A percentile compares a stretch with the other conserved stretches of the same genome.
phyloP scores from a whole-genome alignment of 164 flowering plant species.

The Warburgia ugandensis region DNA sequence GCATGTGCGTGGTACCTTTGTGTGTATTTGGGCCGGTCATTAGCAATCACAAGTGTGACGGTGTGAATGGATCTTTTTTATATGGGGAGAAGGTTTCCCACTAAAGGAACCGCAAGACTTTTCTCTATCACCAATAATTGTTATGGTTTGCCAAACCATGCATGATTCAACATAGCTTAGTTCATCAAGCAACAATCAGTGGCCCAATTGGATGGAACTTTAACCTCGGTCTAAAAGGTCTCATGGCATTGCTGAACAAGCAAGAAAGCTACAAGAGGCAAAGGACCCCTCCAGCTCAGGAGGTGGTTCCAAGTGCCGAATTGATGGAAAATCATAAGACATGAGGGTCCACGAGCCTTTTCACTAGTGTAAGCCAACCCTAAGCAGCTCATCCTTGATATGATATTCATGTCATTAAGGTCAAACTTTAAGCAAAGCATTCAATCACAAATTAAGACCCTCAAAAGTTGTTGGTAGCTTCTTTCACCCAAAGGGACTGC shows the following conservation, averaged over 20 bases:
- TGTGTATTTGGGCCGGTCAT: too few species aligned
- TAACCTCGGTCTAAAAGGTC: not conserved
- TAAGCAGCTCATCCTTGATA: slow-evolving; percentile 6
- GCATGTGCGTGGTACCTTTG: too few species aligned
- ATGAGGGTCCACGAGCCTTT: slow-evolving; percentile 39
- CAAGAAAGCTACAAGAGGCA: slow-evolving; percentile 1
- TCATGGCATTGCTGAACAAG: slow-evolving; percentile 7
- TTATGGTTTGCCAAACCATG: not conserved
- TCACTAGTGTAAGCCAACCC: slow-evolving; percentile 51
- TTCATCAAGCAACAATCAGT: slow-evolving; percentile 15
- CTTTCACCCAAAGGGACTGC: slow-evolving; percentile 63
- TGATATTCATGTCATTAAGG: slow-evolving; percentile 33
- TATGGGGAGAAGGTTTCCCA: slow-evolving; percentile 19
- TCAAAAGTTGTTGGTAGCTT: slow-evolving; percentile 42
- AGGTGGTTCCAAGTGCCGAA: slow-evolving; percentile 17
- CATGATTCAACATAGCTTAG: slow-evolving; percentile 5
- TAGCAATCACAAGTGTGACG: slow-evolving; percentile 20
- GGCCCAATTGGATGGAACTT: slow-evolving; percentile 14
- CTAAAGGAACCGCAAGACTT: slow-evolving; percentile 8
- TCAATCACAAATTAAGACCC: slow-evolving; percentile 11
- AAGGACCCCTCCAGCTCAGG: slow-evolving; percentile 3
- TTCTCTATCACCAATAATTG: slow-evolving; percentile 22
- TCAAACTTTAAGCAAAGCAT: slow-evolving; percentile 50
- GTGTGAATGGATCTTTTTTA: too few species aligned
- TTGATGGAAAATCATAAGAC: slow-evolving; percentile 56